Evolutionary conservation across 176 grass and related monocot genomes (phyloP).

Genomic region (Chloris gayana): DNA sequence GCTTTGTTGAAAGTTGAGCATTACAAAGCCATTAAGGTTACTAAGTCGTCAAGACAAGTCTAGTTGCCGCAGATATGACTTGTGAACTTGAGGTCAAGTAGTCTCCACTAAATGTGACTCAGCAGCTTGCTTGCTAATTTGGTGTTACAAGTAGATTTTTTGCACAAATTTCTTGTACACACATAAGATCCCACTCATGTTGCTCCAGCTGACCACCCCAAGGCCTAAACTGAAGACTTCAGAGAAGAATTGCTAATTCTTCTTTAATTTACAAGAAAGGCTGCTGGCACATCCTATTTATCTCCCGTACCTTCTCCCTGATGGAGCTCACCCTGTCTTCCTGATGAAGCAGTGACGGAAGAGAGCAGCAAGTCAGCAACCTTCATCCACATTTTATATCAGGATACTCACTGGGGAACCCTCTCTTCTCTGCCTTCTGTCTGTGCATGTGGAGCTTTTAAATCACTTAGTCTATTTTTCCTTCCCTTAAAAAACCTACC

Average conservation of each 20-base stretch:
- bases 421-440: not conserved
- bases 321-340: not conserved
- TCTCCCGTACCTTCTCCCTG: not conserved
- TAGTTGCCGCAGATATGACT: not conserved
- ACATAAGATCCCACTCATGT: not conserved
- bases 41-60: conserved; percentile 4
- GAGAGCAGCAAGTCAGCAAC: not conserved
- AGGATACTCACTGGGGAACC: not conserved
- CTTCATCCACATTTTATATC: not conserved
- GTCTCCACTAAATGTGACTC: not conserved
- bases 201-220: not conserved
- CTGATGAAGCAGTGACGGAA: not conserved
- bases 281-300: not conserved
- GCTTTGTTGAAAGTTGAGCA: conserved; percentile 6
- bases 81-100: not conserved
- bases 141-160: not conserved
- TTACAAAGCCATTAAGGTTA: not conserved
- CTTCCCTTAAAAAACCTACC: not conserved
- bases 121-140: not conserved
- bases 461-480: not conserved
- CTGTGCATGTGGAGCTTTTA: not conserved
- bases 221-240: not conserved
- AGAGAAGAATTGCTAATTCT: not conserved
- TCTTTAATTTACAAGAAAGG: not conserved
- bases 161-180: not conserved